These are phyloP conservation scores for Yarrowia sp. DNA, from an alignment of 805 yeast genomes.

Conservation along the genomic window DNA sequence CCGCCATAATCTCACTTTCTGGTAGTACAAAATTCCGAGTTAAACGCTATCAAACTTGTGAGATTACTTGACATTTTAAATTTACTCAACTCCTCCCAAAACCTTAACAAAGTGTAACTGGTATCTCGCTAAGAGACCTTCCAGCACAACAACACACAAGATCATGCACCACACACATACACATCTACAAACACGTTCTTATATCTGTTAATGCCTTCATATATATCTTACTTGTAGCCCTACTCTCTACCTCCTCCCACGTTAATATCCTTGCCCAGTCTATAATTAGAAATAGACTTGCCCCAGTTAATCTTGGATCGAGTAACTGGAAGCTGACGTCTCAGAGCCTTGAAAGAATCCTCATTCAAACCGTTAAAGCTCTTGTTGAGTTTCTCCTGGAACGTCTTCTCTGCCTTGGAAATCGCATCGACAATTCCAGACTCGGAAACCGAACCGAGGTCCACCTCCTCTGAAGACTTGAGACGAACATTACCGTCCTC, in stretches of 20 bases:
- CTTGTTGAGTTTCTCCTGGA: conserved; percentile 58
- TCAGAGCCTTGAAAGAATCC: conserved; percentile 71
- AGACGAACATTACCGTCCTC: conserved; percentile 95
- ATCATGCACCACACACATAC: no score
- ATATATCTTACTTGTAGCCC: background rate
- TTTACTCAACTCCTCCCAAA: no score
- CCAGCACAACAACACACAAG: no score
- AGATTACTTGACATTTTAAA: no score
- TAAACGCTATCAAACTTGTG: no score
- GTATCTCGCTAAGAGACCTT: no score
- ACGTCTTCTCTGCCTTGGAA: conserved; percentile 53
- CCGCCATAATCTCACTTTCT: no score
- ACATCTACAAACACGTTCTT: no score
- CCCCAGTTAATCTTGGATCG: conserved; percentile 95
- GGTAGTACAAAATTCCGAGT: no score
- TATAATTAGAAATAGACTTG: conserved; percentile 82
- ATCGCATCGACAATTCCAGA: conserved; percentile 48
- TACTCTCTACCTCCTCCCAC: conserved; percentile 19
- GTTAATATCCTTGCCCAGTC: conserved; percentile 55
- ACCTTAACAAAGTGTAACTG: no score
- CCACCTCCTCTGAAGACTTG: conserved; percentile 44
- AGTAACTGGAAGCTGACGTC: conserved; percentile 91
- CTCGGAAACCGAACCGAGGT: conserved; percentile 28
- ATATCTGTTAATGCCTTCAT: background rate
- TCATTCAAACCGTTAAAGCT: conserved; percentile 75